Percentiles rank a stretch among this genome's conserved stretches.
Evolutionary conservation across 306 rosid genomes (phyloP).

Genomic region (Lathyrus sativus): DNA sequence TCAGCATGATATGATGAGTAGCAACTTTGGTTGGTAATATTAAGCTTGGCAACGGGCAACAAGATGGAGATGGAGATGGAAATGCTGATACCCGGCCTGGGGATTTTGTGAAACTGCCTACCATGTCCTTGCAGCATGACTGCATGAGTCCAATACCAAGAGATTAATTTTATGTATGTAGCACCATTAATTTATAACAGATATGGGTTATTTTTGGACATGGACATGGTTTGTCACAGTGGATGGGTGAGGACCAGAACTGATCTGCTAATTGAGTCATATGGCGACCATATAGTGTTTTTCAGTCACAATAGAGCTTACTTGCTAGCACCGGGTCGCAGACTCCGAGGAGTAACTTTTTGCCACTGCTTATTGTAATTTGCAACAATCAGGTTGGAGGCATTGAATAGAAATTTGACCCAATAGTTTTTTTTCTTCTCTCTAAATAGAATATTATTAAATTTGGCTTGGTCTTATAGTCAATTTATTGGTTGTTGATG

Average conservation of each 20-base stretch:
- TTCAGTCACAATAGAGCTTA: constrained; percentile 24
- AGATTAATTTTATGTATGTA: neutral
- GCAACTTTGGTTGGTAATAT: constrained; percentile 1
- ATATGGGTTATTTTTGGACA: constrained; percentile 1
- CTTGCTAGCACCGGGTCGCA: constrained; percentile 15
- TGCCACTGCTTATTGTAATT: constrained; percentile 15
- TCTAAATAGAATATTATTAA: constrained; percentile 13
- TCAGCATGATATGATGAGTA: constrained; percentile 19
- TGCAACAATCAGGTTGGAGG: constrained; percentile 23
- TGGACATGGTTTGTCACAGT: constrained; percentile 31
- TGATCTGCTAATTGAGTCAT: constrained; percentile 23
- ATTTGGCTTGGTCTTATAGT: constrained; percentile 29
- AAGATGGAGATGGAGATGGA: neutral
- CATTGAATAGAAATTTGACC: constrained; percentile 27
- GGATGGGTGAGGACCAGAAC: constrained; percentile 24
- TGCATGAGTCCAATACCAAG: constrained; percentile 7
- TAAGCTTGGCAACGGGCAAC: neutral
- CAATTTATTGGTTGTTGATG: constrained; percentile 17
- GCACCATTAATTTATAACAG: constrained; percentile 5
- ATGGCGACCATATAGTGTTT: constrained; percentile 6
- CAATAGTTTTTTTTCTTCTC: constrained; percentile 22
- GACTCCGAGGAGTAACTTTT: constrained; percentile 11
- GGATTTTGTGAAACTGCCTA: constrained; percentile 3
- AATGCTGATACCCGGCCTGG: neutral
- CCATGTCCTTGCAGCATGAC: constrained; percentile 14